Percentiles rank a stretch among this genome's conserved stretches.
phyloP scores from a whole-genome alignment of 345 rosid genomes.

The Moringa oleifera region DNA sequence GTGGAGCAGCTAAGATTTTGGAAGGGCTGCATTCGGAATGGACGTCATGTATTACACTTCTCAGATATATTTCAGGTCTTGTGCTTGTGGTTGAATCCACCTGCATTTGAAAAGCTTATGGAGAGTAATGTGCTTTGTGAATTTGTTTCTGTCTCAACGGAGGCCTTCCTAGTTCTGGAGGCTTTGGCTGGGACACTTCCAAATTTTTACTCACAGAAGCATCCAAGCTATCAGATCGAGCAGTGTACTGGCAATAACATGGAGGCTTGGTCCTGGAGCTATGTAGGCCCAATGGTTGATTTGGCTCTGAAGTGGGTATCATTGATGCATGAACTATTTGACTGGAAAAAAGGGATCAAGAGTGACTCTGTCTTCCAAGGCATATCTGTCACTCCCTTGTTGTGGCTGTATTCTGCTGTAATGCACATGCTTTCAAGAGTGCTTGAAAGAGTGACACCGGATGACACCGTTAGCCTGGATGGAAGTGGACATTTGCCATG shows the following conservation, averaged over 20 bases:
- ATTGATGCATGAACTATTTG: conserved; percentile 38
- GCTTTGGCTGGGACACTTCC: conserved; percentile 78
- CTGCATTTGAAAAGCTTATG: conserved; percentile 54
- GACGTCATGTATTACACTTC: conserved; percentile 58
- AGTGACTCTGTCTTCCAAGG: conserved; percentile 23
- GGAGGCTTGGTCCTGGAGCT: conserved; percentile 79
- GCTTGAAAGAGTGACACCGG: conserved; percentile 58
- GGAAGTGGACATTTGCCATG: conserved; percentile 43
- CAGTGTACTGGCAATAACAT: conserved; percentile 18
- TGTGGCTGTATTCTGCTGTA: conserved; percentile 70
- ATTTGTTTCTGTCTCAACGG: conserved; percentile 60
- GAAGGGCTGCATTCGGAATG: conserved; percentile 72
- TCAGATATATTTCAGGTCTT: conserved; percentile 69
- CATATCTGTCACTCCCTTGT: conserved; percentile 32
- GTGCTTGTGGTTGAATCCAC: conserved; percentile 83
- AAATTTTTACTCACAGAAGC: conserved; percentile 38
- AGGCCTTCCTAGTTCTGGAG: conserved; percentile 69
- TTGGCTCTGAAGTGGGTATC: conserved; percentile 66
- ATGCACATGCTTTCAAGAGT: conserved; percentile 59
- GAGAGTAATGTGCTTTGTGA: conserved; percentile 52
- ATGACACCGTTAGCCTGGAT: conserved; percentile 17
- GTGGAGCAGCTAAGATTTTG: conserved; percentile 82
- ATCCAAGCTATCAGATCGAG: conserved; percentile 13
- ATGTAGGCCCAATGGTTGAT: conserved; percentile 71
- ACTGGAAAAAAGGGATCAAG: conserved; percentile 23